Percentiles rank a stretch among this genome's conserved stretches.
Evolutionary conservation across 805 yeast species (phyloP).

Genomic region (Starmerella stigmatis): DNA sequence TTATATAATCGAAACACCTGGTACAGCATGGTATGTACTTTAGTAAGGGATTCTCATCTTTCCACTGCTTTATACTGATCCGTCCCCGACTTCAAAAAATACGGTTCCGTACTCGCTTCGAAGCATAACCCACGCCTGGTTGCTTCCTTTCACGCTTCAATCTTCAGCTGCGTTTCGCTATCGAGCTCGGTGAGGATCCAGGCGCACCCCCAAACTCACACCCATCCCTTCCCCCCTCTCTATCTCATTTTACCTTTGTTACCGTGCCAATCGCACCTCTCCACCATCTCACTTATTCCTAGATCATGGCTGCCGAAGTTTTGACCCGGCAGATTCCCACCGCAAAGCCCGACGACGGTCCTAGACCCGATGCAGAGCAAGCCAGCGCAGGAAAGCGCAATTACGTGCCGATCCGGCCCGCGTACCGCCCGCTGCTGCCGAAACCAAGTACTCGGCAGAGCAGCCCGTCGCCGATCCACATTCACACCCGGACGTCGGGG

Average conservation of each 20-base stretch:
- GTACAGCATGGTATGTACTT: slow-evolving; percentile 1
- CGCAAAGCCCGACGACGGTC: background rate
- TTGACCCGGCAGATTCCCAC: background rate
- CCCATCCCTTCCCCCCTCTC: background rate
- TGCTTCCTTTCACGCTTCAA: background rate
- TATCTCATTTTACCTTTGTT: slow-evolving; percentile 8
- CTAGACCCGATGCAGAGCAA: background rate
- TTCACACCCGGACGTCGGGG: slow-evolving; percentile 16
- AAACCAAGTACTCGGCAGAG: slow-evolving; percentile 23
- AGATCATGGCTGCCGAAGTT: slow-evolving; percentile 4
- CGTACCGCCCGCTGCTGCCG: slow-evolving; percentile 31
- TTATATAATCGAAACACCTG: background rate
- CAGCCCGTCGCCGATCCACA: slow-evolving; percentile 11
- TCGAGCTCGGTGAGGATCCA: background rate
- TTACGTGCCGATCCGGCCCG: slow-evolving; percentile 30
- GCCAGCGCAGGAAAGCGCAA: slow-evolving; percentile 12
- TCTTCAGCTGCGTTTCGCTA: too few species aligned
- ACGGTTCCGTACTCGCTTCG: background rate
- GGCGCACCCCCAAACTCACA: too few species aligned
- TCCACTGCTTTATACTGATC: background rate
- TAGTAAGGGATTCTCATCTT: background rate
- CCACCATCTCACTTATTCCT: background rate
- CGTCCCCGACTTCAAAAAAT: background rate
- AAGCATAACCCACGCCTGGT: background rate
- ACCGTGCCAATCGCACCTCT: background rate